Conservation (phyloP, 495 filamentous ascomycete genomes). For the Penicillium lividum region DNA sequence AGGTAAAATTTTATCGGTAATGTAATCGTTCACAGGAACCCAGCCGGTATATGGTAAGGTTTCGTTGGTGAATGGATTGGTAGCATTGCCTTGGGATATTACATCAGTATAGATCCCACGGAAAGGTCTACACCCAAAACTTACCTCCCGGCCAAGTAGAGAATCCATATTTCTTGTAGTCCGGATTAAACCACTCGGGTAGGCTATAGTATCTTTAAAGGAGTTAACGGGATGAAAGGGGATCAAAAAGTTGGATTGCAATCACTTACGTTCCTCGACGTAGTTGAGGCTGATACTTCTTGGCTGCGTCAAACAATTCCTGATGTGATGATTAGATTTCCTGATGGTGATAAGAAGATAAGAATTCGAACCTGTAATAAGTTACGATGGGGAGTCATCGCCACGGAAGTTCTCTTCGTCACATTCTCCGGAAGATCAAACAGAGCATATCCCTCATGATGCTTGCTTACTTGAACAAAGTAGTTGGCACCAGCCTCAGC, state of each 20-base stretch:
- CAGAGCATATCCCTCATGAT: slow-evolving; percentile 56
- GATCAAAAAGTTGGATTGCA: not conserved
- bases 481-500: slow-evolving; percentile 55
- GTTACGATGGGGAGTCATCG: slow-evolving; percentile 46
- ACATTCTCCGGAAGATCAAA: slow-evolving; percentile 48
- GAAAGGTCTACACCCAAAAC: slow-evolving; percentile 6
- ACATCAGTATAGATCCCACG: slow-evolving; percentile 6
- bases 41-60: slow-evolving; percentile 51
- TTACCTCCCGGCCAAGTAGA: slow-evolving; percentile 36
- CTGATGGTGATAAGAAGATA: not conserved
- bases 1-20: slow-evolving; percentile 50
- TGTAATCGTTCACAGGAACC: slow-evolving; percentile 46
- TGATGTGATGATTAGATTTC: slow-evolving; percentile 14
- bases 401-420: slow-evolving; percentile 47
- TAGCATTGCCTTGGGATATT: slow-evolving; percentile 30
- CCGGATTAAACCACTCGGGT: slow-evolving; percentile 59
- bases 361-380: slow-evolving; percentile 17
- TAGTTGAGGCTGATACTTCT: slow-evolving; percentile 49
- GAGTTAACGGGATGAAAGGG: not conserved
- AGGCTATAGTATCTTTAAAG: slow-evolving; percentile 47
- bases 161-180: slow-evolving; percentile 50
- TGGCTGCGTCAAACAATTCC: slow-evolving; percentile 54
- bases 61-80: slow-evolving; percentile 51
- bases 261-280: slow-evolving; percentile 38
- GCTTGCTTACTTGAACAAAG: slow-evolving; percentile 55